Evolutionary conservation across 805 yeast species (phyloP), one percentile per base, ranked within the genome.

Genomic region (Candida coleopterorum): DNA sequence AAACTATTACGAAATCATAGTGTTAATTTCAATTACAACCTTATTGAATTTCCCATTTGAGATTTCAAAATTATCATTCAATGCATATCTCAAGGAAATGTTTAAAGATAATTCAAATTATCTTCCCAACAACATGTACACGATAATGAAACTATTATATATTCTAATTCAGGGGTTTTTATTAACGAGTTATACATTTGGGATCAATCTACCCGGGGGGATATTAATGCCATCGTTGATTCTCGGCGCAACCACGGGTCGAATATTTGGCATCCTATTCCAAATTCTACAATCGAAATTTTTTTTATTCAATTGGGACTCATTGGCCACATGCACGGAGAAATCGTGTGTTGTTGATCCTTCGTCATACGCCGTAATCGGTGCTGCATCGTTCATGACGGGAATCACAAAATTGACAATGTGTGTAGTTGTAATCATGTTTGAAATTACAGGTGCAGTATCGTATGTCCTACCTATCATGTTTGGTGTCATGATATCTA

Each of bases 291-390:
- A 80, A 52, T 37, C 60, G 57, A 11, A 50, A 50, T 18, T 61
- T 26, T n/a, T n/a, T n/a, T n/a, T n/a, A n/a, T n/a, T n/a, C n/a
- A 36, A 51, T n/a, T 50, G 51, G 48, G 60, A 57, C 12, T 47
- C 49, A 11, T 45, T 70, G 31, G 60, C 70, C 1, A 58, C 68
- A 2, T 61, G 72, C 35, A 69, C 75, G 0, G 58, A 59, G 20
- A 64, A 61, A 32, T 55, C 73, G 39, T 58, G 72, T 39, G 79
- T 93, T 47, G 78, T 86, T 8, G 81, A 88, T 2, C 94, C 94
- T 0, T 89, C 93, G 0, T 85, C 89, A 0, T 87, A 86, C 52
- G 95, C 95, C 0, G 82, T 86, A 8, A 85, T 87, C 16, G 95
- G 96, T 0, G 87, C 95, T 0, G 95, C 88, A 0, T 72, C 95